A percentile compares a stretch with the other conserved stretches of the same genome.
Conservation (phyloP, 179 eudicot species). For the Beta macrorhiza region DNA sequence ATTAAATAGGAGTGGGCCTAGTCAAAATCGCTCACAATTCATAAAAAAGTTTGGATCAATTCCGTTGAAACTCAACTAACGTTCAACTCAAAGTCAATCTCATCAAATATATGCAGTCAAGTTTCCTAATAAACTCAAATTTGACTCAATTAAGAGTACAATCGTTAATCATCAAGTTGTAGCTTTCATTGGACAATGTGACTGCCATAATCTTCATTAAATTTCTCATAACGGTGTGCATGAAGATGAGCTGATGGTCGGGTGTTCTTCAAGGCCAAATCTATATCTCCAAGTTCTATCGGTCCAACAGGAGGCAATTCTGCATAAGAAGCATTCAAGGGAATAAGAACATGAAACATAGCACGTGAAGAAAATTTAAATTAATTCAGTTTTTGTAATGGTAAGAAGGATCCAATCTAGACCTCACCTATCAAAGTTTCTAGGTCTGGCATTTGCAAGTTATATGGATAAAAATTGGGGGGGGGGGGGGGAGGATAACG, state of each 20-base stretch:
- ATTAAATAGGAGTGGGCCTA: not conserved
- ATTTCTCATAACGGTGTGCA: slow-evolving; percentile 88
- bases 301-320: slow-evolving; percentile 93
- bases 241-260: slow-evolving; percentile 94
- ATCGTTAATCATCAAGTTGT: slow-evolving; percentile 2
- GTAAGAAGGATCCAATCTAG: too few species aligned
- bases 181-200: slow-evolving; percentile 64
- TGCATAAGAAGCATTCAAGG: slow-evolving; percentile 30
- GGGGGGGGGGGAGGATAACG: too few species aligned
- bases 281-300: slow-evolving; percentile 61
- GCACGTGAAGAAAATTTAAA: too few species aligned
- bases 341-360: too few species aligned
- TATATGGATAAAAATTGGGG: too few species aligned
- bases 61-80: not conserved
- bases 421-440: too few species aligned
- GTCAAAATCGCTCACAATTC: not conserved
- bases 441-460: too few species aligned
- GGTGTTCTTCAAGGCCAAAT: slow-evolving; percentile 80
- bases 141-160: not conserved
- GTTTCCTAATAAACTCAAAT: not conserved
- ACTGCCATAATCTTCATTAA: slow-evolving; percentile 89
- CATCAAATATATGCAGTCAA: not conserved
- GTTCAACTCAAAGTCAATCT: not conserved
- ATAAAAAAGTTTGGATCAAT: not conserved
- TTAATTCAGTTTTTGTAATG: too few species aligned